phyloP scores from a whole-genome alignment of 2,329 filamentous ascomycete genomes.

The Aspergillus aculeatinus region DNA sequence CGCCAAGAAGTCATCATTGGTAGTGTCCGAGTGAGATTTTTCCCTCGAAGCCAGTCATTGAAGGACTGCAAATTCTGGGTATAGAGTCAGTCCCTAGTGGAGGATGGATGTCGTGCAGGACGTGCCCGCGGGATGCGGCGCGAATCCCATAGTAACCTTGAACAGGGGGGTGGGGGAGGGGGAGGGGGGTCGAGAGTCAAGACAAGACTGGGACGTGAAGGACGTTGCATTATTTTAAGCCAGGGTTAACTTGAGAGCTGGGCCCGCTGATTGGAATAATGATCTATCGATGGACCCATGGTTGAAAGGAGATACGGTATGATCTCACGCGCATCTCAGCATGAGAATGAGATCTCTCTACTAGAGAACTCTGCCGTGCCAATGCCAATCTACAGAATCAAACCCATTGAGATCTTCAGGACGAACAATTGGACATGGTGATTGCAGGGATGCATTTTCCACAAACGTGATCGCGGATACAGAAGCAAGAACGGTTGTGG shows the following conservation, averaged over 20 bases:
- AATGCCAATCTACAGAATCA: no score
- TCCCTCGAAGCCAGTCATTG: slow-evolving; percentile 10
- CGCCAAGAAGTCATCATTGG: slow-evolving; percentile 17
- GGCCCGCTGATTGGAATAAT: slow-evolving; percentile 2
- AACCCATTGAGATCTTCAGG: not conserved
- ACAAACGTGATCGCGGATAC: not conserved
- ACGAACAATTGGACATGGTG: no score
- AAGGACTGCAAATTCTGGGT: slow-evolving; percentile 5
- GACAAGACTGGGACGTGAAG: not conserved
- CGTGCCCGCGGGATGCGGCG: slow-evolving; percentile 22
- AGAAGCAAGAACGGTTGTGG: not conserved
- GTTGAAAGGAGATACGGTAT: not conserved
- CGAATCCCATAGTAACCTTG: slow-evolving; percentile 24
- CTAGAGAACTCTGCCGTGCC: not conserved
- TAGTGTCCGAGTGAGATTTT: slow-evolving; percentile 13
- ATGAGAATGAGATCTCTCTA: not conserved
- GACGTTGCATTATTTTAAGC: slow-evolving; percentile 23
- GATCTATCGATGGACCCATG: not conserved
- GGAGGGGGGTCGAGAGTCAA: not conserved
- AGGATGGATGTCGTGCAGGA: slow-evolving; percentile 25
- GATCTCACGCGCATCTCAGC: not conserved
- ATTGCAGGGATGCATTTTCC: not conserved
- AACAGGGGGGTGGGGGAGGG: slow-evolving; percentile 16
- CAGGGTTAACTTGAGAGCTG: slow-evolving; percentile 7
- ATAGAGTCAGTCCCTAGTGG: slow-evolving; percentile 14